Conservation (phyloP, 2,329 filamentous ascomycete genomes). For the Claviceps paspali region DNA sequence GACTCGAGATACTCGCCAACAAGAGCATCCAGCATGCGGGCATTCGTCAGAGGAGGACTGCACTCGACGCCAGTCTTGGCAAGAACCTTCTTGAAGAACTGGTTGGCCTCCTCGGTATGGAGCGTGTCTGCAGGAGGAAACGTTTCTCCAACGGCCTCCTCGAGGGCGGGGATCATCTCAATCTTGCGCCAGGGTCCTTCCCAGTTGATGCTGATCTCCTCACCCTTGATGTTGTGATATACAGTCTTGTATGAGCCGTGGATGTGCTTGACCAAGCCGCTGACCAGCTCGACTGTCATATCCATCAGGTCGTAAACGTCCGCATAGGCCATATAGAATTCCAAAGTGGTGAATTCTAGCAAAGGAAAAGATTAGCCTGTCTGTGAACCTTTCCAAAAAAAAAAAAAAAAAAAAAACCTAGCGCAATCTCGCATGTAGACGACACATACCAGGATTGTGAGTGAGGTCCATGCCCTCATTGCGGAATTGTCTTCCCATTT, state of each 20-base stretch:
- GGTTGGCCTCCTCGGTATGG: conserved; percentile 76
- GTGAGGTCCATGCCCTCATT: conserved; percentile 65
- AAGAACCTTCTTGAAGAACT: conserved; percentile 70
- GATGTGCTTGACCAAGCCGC: conserved; percentile 73
- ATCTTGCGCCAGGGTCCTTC: conserved; percentile 82
- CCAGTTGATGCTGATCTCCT: conserved; percentile 90
- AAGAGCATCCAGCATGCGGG: conserved; percentile 91
- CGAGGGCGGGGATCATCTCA: conserved; percentile 78
- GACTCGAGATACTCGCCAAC: conserved; percentile 91
- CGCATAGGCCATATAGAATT: conserved; percentile 92
- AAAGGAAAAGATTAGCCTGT: not conserved
- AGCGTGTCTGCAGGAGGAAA: conserved; percentile 83
- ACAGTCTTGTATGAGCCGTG: conserved; percentile 74
- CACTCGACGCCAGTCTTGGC: conserved; percentile 88
- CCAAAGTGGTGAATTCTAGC: conserved; percentile 86
- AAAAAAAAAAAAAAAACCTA: too few species aligned
- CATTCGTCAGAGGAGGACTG: conserved; percentile 77
- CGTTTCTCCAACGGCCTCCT: conserved; percentile 79
- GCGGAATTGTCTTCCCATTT: conserved; percentile 88
- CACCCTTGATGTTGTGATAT: conserved; percentile 75
- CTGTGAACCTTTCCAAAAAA: too few species aligned
- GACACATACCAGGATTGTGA: conserved; percentile 52
- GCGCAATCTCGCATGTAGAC: too few species aligned
- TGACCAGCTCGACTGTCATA: conserved; percentile 85
- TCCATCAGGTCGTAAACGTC: conserved; percentile 73